Conservation (phyloP, 352 stramenopile genomes). For the Phytopythium mirpurense region DNA sequence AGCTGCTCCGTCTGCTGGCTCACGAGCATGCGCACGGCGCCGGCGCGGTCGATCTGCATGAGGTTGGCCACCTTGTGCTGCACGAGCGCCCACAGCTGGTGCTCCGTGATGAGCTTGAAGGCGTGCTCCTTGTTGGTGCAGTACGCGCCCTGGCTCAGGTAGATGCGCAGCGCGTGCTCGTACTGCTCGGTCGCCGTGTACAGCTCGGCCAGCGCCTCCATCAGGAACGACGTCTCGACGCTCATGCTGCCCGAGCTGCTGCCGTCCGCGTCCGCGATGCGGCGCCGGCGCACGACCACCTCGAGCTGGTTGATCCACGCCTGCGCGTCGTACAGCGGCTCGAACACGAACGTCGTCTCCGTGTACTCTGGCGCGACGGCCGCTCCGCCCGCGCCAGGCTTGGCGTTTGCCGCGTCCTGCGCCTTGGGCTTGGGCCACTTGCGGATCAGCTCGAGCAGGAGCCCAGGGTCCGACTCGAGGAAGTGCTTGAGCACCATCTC, state of each 20-base stretch:
- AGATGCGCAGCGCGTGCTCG: constrained; percentile 79
- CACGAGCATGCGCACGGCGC: constrained; percentile 72
- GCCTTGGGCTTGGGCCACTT: constrained; percentile 77
- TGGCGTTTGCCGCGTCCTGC: constrained; percentile 21
- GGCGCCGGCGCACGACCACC: constrained; percentile 57
- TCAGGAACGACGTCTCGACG: constrained; percentile 76
- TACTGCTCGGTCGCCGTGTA: constrained; percentile 82
- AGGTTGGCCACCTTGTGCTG: constrained; percentile 74
- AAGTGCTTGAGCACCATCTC: constrained; percentile 87
- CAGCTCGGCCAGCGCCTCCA: constrained; percentile 76
- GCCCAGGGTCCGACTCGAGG: constrained; percentile 68
- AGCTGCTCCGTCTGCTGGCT: constrained; percentile 71
- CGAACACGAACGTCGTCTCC: constrained; percentile 57
- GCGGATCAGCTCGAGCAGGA: constrained; percentile 70
- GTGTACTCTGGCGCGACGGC: constrained; percentile 64
- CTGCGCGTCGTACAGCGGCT: constrained; percentile 73
- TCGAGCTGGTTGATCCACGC: constrained; percentile 83
- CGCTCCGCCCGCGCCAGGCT: constrained; percentile 8
- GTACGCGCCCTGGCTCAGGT: constrained; percentile 76
- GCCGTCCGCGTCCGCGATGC: constrained; percentile 53
- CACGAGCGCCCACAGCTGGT: constrained; percentile 75
- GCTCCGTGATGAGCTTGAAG: constrained; percentile 81
- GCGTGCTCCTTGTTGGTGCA: constrained; percentile 84
- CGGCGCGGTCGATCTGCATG: constrained; percentile 69
- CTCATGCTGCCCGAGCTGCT: constrained; percentile 33